Base-by-base conservation (phyloP, 139 green algal genomes). In the Cymbomonas tetramitiformis region DNA sequence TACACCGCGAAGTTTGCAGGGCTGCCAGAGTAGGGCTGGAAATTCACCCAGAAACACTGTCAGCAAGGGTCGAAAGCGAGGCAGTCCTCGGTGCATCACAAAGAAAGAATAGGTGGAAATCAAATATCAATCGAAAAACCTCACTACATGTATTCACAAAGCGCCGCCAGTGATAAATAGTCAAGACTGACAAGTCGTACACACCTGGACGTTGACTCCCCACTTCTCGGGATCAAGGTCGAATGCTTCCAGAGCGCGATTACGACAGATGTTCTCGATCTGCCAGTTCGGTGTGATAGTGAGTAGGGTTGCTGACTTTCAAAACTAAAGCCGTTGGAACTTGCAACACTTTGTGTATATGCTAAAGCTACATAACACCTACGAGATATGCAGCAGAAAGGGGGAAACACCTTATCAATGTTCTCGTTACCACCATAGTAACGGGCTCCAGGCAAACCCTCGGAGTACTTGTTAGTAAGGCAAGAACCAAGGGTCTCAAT, bases 341-440 rank as follows among this genome's bases (percentile, higher is more conserved):
- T n/a, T n/a, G n/a, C n/a, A n/a, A n/a, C n/a, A n/a, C n/a, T n/a
- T n/a, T n/a, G n/a, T n/a, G n/a, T n/a, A n/a, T n/a, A n/a, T n/a
- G n/a, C n/a, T n/a, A n/a, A n/a, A n/a, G n/a, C n/a, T n/a, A n/a
- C n/a, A n/a, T n/a, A n/a, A n/a, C n/a, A n/a, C n/a, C n/a, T n/a
- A n/a, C n/a, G n/a, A n/a, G n/a, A n/a, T n/a, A n/a, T n/a, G n/a
- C n/a, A n/a, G n/a, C n/a, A n/a, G n/a, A n/a, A n/a, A n/a, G n/a
- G n/a, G n/a, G n/a, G n/a, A n/a, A n/a, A n/a, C n/a, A n/a, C n/a
- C 55, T 53, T 24, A 30, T 62, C 55, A 30, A 94, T 89, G 63
- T 89, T 80, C 53, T 95, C 89, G 61, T 97, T 97, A 48, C 90
- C 90, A 21, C 90, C 90, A 60, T 97, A 97, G 70, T 97, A 97